Evolutionary conservation across 139 green algal genomes (phyloP).

Genomic region (Asterochloris sp.): DNA sequence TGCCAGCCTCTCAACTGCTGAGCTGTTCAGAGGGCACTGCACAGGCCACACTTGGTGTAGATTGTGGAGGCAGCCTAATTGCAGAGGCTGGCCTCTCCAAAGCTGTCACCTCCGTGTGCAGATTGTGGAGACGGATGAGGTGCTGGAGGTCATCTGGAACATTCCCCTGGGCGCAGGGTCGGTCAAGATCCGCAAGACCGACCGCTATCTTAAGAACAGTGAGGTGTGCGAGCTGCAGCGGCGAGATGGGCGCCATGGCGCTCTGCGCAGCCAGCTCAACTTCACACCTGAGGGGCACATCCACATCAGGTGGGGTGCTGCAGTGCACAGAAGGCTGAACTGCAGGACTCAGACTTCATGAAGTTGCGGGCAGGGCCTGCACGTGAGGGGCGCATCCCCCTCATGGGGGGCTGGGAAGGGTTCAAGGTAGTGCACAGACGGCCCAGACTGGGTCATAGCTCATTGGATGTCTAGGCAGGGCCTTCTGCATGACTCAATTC

Average conservation of each 20-base stretch:
- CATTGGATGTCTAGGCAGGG: too few relatives aligned
- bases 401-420: too few relatives aligned
- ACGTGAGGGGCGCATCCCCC: too few relatives aligned
- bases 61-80: too few relatives aligned
- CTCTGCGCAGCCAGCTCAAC: constrained; percentile 25
- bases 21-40: too few relatives aligned
- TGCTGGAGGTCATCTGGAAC: constrained; percentile 22
- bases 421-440: too few relatives aligned
- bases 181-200: constrained; percentile 15
- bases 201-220: constrained; percentile 20
- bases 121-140: constrained; percentile 20
- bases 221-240: constrained; percentile 19
- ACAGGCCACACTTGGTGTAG: too few relatives aligned
- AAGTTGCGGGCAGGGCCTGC: too few relatives aligned
- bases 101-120: not conserved
- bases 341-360: too few relatives aligned
- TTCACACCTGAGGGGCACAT: constrained; percentile 26
- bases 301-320: constrained; percentile 20
- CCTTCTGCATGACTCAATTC: too few relatives aligned
- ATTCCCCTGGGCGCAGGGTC: constrained; percentile 20
- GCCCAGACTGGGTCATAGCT: too few relatives aligned
- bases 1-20: too few relatives aligned
- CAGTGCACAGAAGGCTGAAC: not conserved
- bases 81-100: not conserved
- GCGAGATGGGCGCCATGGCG: constrained; percentile 12